Percentiles rank a stretch among this genome's conserved stretches.
phyloP scores from a whole-genome alignment of 2,329 filamentous ascomycete species.

The Aaosphaeria pasadenensis region DNA sequence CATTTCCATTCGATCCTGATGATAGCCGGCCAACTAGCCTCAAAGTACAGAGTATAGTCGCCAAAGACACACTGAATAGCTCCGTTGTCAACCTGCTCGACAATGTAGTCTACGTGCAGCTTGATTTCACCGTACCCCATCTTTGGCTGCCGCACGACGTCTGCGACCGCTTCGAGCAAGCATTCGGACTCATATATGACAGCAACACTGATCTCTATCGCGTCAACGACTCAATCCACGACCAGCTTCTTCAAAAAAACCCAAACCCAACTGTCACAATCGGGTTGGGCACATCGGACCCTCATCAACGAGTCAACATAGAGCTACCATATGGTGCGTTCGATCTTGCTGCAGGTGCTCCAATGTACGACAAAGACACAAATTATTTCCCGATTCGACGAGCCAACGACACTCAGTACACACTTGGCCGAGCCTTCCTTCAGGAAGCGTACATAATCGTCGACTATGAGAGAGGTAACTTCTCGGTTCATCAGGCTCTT shows the following conservation, averaged over 20 bases:
- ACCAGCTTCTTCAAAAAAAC: constrained; percentile 16
- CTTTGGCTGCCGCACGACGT: constrained; percentile 39
- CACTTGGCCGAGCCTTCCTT: constrained; percentile 34
- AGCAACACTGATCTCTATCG: constrained; percentile 32
- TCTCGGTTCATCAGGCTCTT: constrained; percentile 25
- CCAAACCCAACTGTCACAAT: not conserved
- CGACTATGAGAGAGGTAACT: constrained; percentile 34
- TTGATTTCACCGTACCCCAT: constrained; percentile 36
- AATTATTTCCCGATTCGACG: constrained; percentile 31
- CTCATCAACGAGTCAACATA: constrained; percentile 11
- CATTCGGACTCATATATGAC: constrained; percentile 40
- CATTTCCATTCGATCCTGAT: not conserved
- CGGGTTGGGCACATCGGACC: not conserved
- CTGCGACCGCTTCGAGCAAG: constrained; percentile 32
- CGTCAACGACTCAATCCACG: constrained; percentile 36
- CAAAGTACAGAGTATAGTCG: constrained; percentile 15
- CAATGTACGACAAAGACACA: constrained; percentile 6
- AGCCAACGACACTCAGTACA: constrained; percentile 17
- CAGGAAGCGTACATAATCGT: constrained; percentile 38
- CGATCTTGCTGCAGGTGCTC: constrained; percentile 12
- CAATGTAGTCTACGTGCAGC: constrained; percentile 22
- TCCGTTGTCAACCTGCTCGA: constrained; percentile 8
- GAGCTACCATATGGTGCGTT: constrained; percentile 28
- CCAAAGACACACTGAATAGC: constrained; percentile 15
- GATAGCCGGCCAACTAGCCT: constrained; percentile 23